Base-by-base conservation (phyloP, 2,329 filamentous ascomycete genomes). In the Trichoderma sp. region DNA sequence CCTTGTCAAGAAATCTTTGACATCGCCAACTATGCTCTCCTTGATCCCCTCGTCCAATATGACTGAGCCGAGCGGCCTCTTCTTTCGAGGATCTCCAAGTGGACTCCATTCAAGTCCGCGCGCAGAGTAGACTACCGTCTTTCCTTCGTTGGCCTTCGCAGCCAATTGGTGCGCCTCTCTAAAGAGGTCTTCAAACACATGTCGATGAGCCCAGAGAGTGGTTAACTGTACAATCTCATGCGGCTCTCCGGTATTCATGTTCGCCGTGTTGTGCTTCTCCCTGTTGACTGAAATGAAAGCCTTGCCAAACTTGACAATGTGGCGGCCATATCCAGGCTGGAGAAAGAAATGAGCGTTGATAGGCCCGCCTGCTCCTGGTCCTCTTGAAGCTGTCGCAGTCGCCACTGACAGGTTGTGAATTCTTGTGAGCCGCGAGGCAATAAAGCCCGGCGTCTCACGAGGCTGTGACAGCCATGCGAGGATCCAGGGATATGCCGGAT, bases 151-250 rank as follows among this genome's bases (percentile, higher is more conserved):
- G 45, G 93, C 93, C 80, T 92, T 91, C 41, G 91, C 89, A 1
- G 95, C 95, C 76, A 98, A 88, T 21, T 90, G 87, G 81, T 98
- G 94, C 4, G 97, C 96, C 84, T 98, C 95, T 27, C 89, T 89
- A 80, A 99, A 98, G 16, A 99, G 91, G 27, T 95, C 91, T 82
- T 97, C 94, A 81, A 99, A 98, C 16, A 98, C 90, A 79, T 96
- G 91, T 3, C 95, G 93, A 79, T 98, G 93, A 65, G 94, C 90
- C 87, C 97, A 98, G 14, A 99, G 88, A 1, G 97, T 96, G 3
- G 96, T 98, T 76, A 99, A 86, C 75, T 95, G 97, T 66, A 99
- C 90, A 1, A 95, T 97, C 85, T 99, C 97, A 87, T 98, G 97
- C 1, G 97, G 97, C 79, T 94, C 93, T 75, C 96, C 97, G 31